A percentile compares a stretch with the other conserved stretches of the same genome.
phyloP scores from a whole-genome alignment of 129 eudicot genomes.

The Helichrysum umbraculigerum region DNA sequence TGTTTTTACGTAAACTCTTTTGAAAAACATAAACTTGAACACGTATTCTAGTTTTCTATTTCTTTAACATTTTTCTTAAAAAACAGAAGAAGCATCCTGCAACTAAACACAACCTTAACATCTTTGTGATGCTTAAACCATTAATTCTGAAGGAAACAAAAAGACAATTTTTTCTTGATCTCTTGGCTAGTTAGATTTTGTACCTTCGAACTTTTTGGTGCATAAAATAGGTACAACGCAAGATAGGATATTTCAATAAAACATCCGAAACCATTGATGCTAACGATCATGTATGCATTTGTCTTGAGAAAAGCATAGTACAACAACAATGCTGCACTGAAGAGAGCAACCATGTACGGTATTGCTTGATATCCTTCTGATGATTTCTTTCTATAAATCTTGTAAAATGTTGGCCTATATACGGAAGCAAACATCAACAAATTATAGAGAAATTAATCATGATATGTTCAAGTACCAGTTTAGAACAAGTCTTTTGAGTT shows the following conservation, averaged over 20 bases:
- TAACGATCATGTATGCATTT: constrained; percentile 49
- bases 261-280: constrained; percentile 59
- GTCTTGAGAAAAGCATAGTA: constrained; percentile 58
- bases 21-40: no score
- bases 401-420: constrained; percentile 54
- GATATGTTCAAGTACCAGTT: neutral
- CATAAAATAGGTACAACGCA: constrained; percentile 39
- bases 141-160: no score
- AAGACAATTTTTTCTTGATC: neutral
- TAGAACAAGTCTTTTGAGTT: neutral
- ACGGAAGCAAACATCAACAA: neutral
- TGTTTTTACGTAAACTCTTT: no score
- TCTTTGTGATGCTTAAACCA: no score
- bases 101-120: no score
- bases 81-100: no score
- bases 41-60: no score
- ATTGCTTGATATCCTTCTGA: constrained; percentile 55
- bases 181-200: neutral
- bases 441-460: no score
- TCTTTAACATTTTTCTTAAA: no score
- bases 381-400: constrained; percentile 49
- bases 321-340: constrained; percentile 50
- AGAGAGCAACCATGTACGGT: constrained; percentile 54
- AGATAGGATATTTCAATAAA: constrained; percentile 45
- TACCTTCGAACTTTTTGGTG: constrained; percentile 56